A percentile compares a stretch with the other conserved stretches of the same genome.
Conservation (phyloP, 164 flowering plant species). For the Liriodendron chinense region DNA sequence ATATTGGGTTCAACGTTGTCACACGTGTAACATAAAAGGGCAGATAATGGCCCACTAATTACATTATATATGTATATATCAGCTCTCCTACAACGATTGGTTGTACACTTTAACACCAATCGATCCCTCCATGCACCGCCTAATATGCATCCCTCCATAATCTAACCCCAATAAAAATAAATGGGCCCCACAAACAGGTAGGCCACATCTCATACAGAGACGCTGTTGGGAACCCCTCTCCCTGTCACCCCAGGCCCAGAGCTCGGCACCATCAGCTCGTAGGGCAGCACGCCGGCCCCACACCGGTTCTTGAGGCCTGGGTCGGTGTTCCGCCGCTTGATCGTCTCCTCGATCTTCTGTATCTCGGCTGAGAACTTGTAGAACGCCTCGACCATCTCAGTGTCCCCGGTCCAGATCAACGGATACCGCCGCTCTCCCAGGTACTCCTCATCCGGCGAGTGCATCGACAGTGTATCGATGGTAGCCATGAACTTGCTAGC, state of each 20-base stretch:
- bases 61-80: no score
- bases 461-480: constrained; percentile 80
- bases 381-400: constrained; percentile 64
- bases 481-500: constrained; percentile 87
- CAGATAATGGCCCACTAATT: no score
- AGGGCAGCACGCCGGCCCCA: constrained; percentile 92
- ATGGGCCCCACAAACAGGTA: neutral
- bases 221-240: constrained; percentile 88
- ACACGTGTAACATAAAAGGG: no score
- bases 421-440: constrained; percentile 73
- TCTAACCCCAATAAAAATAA: no score
- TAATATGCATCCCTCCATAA: no score
- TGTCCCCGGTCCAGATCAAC: constrained; percentile 73
- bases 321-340: constrained; percentile 63
- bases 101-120: no score
- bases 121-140: no score
- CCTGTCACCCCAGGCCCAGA: constrained; percentile 88
- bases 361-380: constrained; percentile 74
- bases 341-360: constrained; percentile 62
- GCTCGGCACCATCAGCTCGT: constrained; percentile 83
- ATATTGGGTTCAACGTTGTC: no score
- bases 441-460: constrained; percentile 95
- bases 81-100: no score
- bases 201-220: constrained; percentile 39
- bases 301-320: constrained; percentile 59